These are phyloP conservation scores for Penicillium sp. DNA, from an alignment of 2,329 filamentous ascomycete species.

Conservation along the genomic window DNA sequence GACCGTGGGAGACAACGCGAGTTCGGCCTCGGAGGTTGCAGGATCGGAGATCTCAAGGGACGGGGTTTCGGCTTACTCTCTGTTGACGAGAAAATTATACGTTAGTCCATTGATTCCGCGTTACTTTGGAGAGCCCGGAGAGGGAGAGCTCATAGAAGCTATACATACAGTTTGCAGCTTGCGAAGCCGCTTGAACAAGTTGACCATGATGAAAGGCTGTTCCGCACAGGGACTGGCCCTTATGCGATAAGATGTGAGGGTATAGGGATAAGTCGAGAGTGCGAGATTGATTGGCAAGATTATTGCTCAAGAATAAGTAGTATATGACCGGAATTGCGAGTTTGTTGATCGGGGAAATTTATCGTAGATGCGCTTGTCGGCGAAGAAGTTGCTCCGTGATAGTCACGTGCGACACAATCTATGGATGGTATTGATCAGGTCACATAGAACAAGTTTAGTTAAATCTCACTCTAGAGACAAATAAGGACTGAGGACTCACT, in stretches of 20 bases:
- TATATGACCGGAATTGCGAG: constrained; percentile 6
- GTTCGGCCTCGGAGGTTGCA: constrained; percentile 4
- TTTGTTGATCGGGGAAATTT: constrained; percentile 28
- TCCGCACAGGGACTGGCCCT: constrained; percentile 22
- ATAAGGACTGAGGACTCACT: too few relatives aligned
- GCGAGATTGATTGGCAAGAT: background rate
- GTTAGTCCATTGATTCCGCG: constrained; percentile 8
- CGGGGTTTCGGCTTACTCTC: constrained; percentile 29
- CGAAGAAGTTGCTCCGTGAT: constrained; percentile 29
- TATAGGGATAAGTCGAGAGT: background rate
- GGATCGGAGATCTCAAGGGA: constrained; percentile 3
- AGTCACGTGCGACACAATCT: constrained; percentile 22
- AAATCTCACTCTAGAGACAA: background rate
- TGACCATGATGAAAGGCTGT: constrained; percentile 44
- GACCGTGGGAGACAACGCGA: background rate
- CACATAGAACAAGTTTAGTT: background rate
- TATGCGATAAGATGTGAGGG: constrained; percentile 7
- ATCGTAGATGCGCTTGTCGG: constrained; percentile 22
- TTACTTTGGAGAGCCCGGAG: background rate
- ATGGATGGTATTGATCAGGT: background rate
- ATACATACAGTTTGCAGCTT: constrained; percentile 68
- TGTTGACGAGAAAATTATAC: constrained; percentile 23
- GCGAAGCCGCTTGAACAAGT: constrained; percentile 65
- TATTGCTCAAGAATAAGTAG: constrained; percentile 1
- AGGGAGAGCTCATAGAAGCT: background rate